phyloP scores from a whole-genome alignment of 2,329 filamentous ascomycete genomes.

The Aspergillus eucalypticola region DNA sequence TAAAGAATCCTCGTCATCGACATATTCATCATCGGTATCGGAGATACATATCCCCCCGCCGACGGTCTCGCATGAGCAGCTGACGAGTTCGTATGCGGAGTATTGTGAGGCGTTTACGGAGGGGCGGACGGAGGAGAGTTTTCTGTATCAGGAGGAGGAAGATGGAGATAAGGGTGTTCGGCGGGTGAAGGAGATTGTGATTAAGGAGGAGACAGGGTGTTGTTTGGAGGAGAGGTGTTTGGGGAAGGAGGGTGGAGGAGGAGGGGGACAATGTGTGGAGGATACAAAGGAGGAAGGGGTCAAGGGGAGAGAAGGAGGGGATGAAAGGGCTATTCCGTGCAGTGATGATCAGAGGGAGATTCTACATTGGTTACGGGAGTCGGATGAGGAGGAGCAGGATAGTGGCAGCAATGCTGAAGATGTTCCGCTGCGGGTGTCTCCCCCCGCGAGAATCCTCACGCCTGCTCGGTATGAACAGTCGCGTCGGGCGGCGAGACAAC shows the following conservation, averaged over 20 bases:
- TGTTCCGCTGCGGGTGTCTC: not conserved
- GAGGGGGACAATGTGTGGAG: not conserved
- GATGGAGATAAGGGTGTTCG: too few species aligned
- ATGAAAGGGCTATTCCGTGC: not conserved
- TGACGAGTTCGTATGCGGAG: constrained; percentile 14
- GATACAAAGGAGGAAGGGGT: not conserved
- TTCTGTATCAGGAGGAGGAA: not conserved
- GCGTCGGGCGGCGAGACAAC: constrained; percentile 1
- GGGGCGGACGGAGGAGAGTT: not conserved
- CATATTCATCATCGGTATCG: not conserved
- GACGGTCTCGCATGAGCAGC: not conserved
- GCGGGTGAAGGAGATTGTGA: not conserved
- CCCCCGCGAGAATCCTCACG: constrained; percentile 18
- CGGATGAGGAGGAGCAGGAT: not conserved
- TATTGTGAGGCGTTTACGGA: constrained; percentile 18
- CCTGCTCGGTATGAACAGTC: constrained; percentile 16
- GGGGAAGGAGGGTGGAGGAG: not conserved
- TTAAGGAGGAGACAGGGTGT: not conserved
- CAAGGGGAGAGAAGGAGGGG: too few species aligned
- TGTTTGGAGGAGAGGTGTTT: not conserved
- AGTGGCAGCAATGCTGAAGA: not conserved
- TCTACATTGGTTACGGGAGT: not conserved
- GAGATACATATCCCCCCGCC: too few species aligned
- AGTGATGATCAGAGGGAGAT: not conserved
- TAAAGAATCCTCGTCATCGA: not conserved